phyloP scores from a whole-genome alignment of 2,329 filamentous ascomycete species.

The Acephala macrosclerotiorum region DNA sequence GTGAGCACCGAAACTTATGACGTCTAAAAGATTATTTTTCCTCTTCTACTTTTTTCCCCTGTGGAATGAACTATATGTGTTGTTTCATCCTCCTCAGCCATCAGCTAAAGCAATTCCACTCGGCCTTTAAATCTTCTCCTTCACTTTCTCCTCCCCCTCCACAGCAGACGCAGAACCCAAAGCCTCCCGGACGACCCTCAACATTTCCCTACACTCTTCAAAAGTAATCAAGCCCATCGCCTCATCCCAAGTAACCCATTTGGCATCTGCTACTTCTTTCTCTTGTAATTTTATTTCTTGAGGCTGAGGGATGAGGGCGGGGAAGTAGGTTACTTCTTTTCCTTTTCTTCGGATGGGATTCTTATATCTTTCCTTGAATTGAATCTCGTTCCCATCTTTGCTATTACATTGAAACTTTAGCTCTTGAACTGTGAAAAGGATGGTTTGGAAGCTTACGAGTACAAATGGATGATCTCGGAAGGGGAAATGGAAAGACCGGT shows the following conservation, averaged over 20 bases:
- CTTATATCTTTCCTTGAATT: slow-evolving; percentile 23
- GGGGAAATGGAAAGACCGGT: slow-evolving; percentile 20
- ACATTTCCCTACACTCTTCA: slow-evolving; percentile 26
- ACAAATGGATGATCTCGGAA: background rate
- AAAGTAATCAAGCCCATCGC: slow-evolving; percentile 23
- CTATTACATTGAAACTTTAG: slow-evolving; percentile 16
- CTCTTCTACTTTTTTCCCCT: no score
- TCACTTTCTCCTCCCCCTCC: background rate
- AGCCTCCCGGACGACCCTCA: slow-evolving; percentile 16
- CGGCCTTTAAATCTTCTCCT: background rate
- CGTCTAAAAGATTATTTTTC: no score
- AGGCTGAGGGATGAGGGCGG: slow-evolving; percentile 20
- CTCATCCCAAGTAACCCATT: slow-evolving; percentile 32
- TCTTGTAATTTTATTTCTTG: slow-evolving; percentile 30
- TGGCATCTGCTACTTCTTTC: slow-evolving; percentile 29
- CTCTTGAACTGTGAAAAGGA: background rate
- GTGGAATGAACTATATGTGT: no score
- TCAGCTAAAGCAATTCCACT: no score
- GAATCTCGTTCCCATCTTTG: background rate
- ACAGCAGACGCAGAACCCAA: slow-evolving; percentile 10
- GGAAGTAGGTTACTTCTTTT: slow-evolving; percentile 32
- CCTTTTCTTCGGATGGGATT: slow-evolving; percentile 24
- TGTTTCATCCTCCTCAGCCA: no score
- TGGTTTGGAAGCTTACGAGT: background rate
- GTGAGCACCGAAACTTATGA: no score